Evolutionary conservation across 129 eudicot genomes (phyloP).

Genomic region (Silybum marianum): DNA sequence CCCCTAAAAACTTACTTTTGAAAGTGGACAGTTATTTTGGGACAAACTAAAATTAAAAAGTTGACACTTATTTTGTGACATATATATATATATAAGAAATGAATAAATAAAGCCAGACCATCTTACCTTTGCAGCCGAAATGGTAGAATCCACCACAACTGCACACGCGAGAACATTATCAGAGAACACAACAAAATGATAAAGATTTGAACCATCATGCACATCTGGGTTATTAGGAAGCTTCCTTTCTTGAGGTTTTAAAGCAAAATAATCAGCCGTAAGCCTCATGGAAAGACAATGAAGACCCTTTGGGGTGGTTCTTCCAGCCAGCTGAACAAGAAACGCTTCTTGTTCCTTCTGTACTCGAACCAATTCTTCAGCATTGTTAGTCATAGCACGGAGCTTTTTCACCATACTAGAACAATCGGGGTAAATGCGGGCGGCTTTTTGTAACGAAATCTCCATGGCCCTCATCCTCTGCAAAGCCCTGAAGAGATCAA

Average conservation of each 20-base stretch:
- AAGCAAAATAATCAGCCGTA: slow-evolving; percentile 65
- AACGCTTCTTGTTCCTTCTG: slow-evolving; percentile 63
- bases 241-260: slow-evolving; percentile 52
- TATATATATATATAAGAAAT: not conserved
- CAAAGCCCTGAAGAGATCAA: slow-evolving; percentile 48
- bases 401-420: slow-evolving; percentile 72
- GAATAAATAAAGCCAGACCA: slow-evolving; percentile 14
- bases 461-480: slow-evolving; percentile 83
- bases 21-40: not conserved
- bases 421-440: slow-evolving; percentile 67
- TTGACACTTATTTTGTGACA: not conserved
- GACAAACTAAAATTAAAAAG: not conserved
- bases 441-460: slow-evolving; percentile 54
- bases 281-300: slow-evolving; percentile 92
- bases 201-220: slow-evolving; percentile 45
- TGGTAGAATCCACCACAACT: slow-evolving; percentile 85
- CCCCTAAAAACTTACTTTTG: not conserved
- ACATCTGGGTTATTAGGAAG: slow-evolving; percentile 55
- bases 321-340: slow-evolving; percentile 68
- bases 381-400: slow-evolving; percentile 74
- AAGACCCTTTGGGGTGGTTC: slow-evolving; percentile 86
- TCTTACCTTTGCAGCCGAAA: slow-evolving; percentile 72
- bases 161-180: slow-evolving; percentile 90
- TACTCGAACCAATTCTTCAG: slow-evolving; percentile 63
- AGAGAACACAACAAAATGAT: slow-evolving; percentile 79